phyloP scores from a whole-genome alignment of 192 early-diverging fungal genomes.

The Geranomyces michiganensis region DNA sequence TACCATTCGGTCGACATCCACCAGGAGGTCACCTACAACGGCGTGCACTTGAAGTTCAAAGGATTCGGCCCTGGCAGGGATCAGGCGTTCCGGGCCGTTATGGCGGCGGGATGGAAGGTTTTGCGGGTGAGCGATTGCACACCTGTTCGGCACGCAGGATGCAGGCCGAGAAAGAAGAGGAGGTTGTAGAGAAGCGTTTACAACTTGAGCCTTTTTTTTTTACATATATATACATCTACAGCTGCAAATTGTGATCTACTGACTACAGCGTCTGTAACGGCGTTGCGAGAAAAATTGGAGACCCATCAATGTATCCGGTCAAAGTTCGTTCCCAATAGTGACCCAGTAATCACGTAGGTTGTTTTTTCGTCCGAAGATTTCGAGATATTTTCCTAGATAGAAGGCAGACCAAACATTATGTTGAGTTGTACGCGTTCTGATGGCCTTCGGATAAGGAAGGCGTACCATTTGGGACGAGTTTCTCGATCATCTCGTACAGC shows the following conservation, averaged over 20 bases:
- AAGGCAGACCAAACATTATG: neutral
- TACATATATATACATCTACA: neutral
- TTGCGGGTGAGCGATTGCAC: conserved; percentile 83
- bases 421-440: no score
- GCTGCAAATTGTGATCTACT: no score
- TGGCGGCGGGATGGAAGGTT: conserved; percentile 76
- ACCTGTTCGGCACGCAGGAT: conserved; percentile 89
- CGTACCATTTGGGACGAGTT: conserved; percentile 82
- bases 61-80: conserved; percentile 91
- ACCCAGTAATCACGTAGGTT: conserved; percentile 97
- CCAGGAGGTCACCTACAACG: conserved; percentile 56
- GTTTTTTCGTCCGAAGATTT: conserved; percentile 96
- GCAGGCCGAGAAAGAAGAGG: conserved; percentile 85
- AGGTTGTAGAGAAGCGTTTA: conserved; percentile 64
- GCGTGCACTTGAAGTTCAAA: conserved; percentile 79
- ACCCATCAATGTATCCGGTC: neutral
- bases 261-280: no score
- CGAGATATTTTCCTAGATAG: conserved; percentile 75
- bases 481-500: conserved; percentile 93
- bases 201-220: neutral
- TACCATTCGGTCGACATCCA: conserved; percentile 21
- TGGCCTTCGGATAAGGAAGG: no score
- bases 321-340: conserved; percentile 96
- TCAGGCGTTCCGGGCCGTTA: conserved; percentile 85
- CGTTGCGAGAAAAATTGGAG: no score